Evolutionary conservation across 345 rosid species (phyloP).

Genomic region (Mercurialis annua): DNA sequence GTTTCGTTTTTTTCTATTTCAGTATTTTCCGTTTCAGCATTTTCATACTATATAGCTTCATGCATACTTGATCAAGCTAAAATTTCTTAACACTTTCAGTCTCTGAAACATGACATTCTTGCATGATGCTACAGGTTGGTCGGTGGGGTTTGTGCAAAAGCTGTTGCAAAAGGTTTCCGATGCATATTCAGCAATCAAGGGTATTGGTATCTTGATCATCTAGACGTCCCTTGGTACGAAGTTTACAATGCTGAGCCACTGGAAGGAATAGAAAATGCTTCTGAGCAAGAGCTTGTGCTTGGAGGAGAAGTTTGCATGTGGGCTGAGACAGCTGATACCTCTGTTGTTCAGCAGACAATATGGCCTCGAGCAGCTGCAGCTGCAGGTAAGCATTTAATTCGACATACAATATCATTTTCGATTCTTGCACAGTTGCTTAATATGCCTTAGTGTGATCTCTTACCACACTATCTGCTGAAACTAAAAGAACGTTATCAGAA

Average conservation of each 20-base stretch:
- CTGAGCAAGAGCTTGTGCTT: conserved; percentile 65
- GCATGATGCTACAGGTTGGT: conserved; percentile 55
- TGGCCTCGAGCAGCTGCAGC: conserved; percentile 97
- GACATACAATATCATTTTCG: background rate
- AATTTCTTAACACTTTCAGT: background rate
- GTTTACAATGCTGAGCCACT: conserved; percentile 78
- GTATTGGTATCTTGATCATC: conserved; percentile 87
- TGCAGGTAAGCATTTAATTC: conserved; percentile 49
- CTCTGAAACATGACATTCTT: background rate
- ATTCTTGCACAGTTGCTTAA: too few relatives aligned
- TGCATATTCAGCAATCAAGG: conserved; percentile 92
- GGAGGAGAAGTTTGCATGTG: conserved; percentile 99
- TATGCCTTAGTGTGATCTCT: background rate
- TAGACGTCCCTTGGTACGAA: conserved; percentile 76
- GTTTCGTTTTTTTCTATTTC: too few relatives aligned
- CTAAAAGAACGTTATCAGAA: background rate
- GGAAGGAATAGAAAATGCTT: conserved; percentile 56
- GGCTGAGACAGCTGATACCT: conserved; percentile 83
- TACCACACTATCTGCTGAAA: background rate
- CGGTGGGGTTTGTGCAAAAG: conserved; percentile 76
- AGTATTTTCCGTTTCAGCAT: too few relatives aligned
- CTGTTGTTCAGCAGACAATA: conserved; percentile 77
- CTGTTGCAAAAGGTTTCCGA: conserved; percentile 78
- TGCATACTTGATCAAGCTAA: too few relatives aligned
- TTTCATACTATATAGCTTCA: too few relatives aligned